phyloP scores from a whole-genome alignment of 2,329 filamentous ascomycete species.

The Aspergillus luchuensis region DNA sequence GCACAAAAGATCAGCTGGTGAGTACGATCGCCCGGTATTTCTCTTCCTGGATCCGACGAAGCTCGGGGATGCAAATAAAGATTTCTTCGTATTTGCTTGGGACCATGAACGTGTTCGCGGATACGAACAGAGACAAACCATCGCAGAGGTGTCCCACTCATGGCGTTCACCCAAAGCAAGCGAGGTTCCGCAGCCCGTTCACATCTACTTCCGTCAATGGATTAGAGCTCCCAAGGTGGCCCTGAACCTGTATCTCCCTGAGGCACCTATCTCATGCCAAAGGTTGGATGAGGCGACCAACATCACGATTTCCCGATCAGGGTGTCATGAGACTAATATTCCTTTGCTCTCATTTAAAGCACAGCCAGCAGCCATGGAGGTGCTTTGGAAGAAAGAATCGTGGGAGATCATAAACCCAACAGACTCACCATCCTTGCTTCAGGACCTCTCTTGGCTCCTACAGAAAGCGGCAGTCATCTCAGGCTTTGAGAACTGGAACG shows the following conservation, averaged over 20 bases:
- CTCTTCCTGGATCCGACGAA: slow-evolving; percentile 61
- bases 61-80: slow-evolving; percentile 49
- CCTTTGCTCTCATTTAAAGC: slow-evolving; percentile 33
- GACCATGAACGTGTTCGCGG: slow-evolving; percentile 50
- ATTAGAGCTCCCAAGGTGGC: slow-evolving; percentile 21
- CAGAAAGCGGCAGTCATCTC: slow-evolving; percentile 29
- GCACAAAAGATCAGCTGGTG: slow-evolving; percentile 47
- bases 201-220: slow-evolving; percentile 37
- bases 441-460: slow-evolving; percentile 36
- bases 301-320: slow-evolving; percentile 18
- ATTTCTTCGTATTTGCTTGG: slow-evolving; percentile 60
- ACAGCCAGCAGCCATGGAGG: slow-evolving; percentile 21
- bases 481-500: slow-evolving; percentile 34
- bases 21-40: slow-evolving; percentile 44
- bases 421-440: slow-evolving; percentile 29
- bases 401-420: slow-evolving; percentile 34
- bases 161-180: slow-evolving; percentile 46
- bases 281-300: slow-evolving; percentile 20
- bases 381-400: slow-evolving; percentile 15
- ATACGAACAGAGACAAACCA: slow-evolving; percentile 48
- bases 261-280: slow-evolving; percentile 23
- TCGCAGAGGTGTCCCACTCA: slow-evolving; percentile 50
- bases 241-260: slow-evolving; percentile 23
- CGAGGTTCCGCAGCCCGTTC: slow-evolving; percentile 21
- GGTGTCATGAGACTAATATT: slow-evolving; percentile 36